Evolutionary conservation across 495 filamentous ascomycete genomes (phyloP), one percentile per base, ranked within the genome.

Genomic region (Podospora bellae-mahoneyi): DNA sequence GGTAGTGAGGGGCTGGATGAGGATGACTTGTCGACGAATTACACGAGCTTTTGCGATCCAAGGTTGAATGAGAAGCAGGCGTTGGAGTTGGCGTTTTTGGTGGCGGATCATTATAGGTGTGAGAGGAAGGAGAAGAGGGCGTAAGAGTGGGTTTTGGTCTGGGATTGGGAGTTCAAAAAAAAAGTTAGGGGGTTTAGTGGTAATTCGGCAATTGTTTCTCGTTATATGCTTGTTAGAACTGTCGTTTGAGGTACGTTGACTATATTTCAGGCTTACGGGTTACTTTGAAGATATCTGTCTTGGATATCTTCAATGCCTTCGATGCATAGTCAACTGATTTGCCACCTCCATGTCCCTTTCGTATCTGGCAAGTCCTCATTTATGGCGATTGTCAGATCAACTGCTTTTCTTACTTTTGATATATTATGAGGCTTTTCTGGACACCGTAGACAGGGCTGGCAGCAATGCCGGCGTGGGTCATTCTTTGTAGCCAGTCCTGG

Each of bases 31-130:
- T 87, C 87, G 4, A 85, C 92, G 61, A 90, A 96, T 64, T 99
- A 99, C 77, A 96, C 91, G 2, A 95, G 90, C 30, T 97, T 93
- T 82, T 99, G 95, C 78, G 95, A 99, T 76, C 95, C 95, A 4
- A 80, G 95, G 13, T 81, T 99, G 60, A 99, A 99, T 75, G 95
- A 98, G 85, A 97, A 97, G 78, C 95, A 99, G 81, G 93, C 95
- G 18, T 84, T 99, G 27, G 95, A 99, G 79, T 79, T 97, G 75
- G 93, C 95, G 2, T 99, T 99, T 78, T 78, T 99, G 74, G 88
- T 99, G 65, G 95, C 95, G 1, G 92, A 91, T 7, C 92, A 92
- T 75, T 96, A 79, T 58, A 74, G 82, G 53, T 75, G 75, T 59
- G 82, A 82, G 71, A 72, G 81, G 65, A 60, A 71, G 15, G 67